Evolutionary conservation across 2,329 filamentous ascomycete species (phyloP), one percentile per base, ranked within the genome.

Genomic region (Dothistroma septosporum): DNA sequence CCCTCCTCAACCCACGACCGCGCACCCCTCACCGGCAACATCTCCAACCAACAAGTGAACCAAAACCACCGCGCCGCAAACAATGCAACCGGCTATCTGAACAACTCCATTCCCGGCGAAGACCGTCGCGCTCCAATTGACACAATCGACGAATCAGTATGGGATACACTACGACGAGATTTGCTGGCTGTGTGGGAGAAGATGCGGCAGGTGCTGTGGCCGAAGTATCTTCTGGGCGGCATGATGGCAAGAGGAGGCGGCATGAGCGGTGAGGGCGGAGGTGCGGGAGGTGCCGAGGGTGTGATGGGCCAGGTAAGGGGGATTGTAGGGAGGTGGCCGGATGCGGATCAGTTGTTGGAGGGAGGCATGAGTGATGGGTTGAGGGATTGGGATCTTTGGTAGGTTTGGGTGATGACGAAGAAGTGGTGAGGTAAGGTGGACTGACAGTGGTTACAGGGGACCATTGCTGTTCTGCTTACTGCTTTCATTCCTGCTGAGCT

Each of bases 71-170:
- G 85, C 44, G 76, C 79, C 2, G 79, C 78, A 21, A 74, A 78
- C 55, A 82, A 90, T 61, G 87, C 92, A 70, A 87, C 93, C 74
- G 86, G 83, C 72, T 96, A 93, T 76, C 84, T 97, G 68, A 96
- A 92, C 28, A 94, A 91, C 22, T 87, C 87, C 61, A 95, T 99
- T 72, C 88, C 89, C 2, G 94, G 94, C 67, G 93, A 97, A 76
- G 94, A 99, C 79, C 89, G 94, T 58, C 85, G 89, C 65, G 92
- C 94, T 16, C 85, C 92, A 8, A 87, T 88, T 67, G 96, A 95
- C 78, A 99, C 94, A 50, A 95, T 99, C 75, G 94, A 99, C 76
- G 94, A 99, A 79, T 88, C 87, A 1, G 94, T 99, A 46, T 99
- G 94, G 94, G 91, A 93, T 48, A 99, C 94, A n/a, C 81, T 99